Percentiles rank a stretch among this genome's conserved stretches.
These are phyloP conservation scores for Nannochloris sp. DNA, from an alignment of 139 green algal species.

Conservation along the genomic window DNA sequence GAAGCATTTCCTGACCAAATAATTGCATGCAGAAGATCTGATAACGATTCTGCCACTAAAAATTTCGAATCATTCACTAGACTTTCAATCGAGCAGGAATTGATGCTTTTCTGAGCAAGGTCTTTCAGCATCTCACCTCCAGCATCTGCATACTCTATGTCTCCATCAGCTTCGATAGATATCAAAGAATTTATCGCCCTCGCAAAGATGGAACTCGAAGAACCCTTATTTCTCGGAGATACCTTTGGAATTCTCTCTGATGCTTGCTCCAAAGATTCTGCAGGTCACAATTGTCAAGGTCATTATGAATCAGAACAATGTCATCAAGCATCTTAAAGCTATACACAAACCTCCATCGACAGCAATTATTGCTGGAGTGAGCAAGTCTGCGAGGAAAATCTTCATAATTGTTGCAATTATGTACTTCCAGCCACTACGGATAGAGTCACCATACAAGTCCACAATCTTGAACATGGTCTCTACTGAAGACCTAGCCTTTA, in stretches of 20 bases:
- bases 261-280: constrained; percentile 13
- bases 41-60: constrained; percentile 60
- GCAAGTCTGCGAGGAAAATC: constrained; percentile 67
- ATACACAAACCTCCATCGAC: background rate
- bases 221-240: background rate
- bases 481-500: constrained; percentile 56
- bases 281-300: no score
- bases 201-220: constrained; percentile 17
- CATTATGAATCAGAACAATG: no score
- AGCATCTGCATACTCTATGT: constrained; percentile 14
- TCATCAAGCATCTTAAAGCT: background rate
- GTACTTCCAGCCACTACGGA: constrained; percentile 73
- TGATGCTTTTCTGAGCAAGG: constrained; percentile 33
- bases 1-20: constrained; percentile 50
- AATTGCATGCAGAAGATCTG: constrained; percentile 71
- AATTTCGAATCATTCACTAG: constrained; percentile 84
- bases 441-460: constrained; percentile 70
- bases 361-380: constrained; percentile 42
- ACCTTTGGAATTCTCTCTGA: constrained; percentile 8
- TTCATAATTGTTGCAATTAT: constrained; percentile 76
- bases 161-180: constrained; percentile 31
- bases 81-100: constrained; percentile 69
- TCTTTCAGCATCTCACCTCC: constrained; percentile 10
- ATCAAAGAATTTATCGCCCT: constrained; percentile 35
- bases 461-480: constrained; percentile 68